Base-by-base conservation (phyloP, 1,284 basidiomycete genomes). In the Cryptococcus maquisensis region DNA sequence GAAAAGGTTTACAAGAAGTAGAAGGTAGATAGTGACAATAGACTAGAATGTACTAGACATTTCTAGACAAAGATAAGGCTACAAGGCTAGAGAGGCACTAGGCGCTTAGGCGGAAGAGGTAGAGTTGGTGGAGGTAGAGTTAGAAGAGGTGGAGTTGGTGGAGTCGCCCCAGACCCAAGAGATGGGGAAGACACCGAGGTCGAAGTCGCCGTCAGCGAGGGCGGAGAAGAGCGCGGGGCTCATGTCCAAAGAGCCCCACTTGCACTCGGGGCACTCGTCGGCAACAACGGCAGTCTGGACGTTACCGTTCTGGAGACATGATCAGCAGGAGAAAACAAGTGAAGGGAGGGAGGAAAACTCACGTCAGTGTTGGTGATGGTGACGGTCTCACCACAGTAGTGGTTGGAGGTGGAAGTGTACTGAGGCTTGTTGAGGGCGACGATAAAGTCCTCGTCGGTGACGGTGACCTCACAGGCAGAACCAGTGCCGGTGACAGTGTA, bases 221-320 rank as follows among this genome's bases (percentile, higher is more conserved):
- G 59, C 52, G 32, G 54, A 28, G 76, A 80, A 81, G 50, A 79
- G 73, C 32, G 64, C 44, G 5, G 72, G 71, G 42, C 72, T 75
- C 68, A 81, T 71, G 75, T 81, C 80, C 61, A 81, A 74, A 21
- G 67, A 69, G 42, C 78, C 78, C 45, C 64, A 68, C 12, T 51
- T 58, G 68, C 79, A 80, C 16, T 63, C 63, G 20, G 78, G 79
- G 69, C 78, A 79, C 38, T 58, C 54, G 58, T 75, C 73, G 57
- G 81, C 86, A 63, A 92, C 79, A 18, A 79, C 80, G 54, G 85
- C 88, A 1, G 69, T 77, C 54, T 85, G 81, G 13, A 69, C 75
- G 71, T 83, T 81, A 63, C 80, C 79, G 72, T 83, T 86, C 54
- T 51, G 28, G 16, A 3, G 26, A 36, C 18, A 18, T 6, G 12